These are phyloP conservation scores for Tubosaeta brunneosetosa DNA, from an alignment of 768 basidiomycete species.

Conservation along the genomic window DNA sequence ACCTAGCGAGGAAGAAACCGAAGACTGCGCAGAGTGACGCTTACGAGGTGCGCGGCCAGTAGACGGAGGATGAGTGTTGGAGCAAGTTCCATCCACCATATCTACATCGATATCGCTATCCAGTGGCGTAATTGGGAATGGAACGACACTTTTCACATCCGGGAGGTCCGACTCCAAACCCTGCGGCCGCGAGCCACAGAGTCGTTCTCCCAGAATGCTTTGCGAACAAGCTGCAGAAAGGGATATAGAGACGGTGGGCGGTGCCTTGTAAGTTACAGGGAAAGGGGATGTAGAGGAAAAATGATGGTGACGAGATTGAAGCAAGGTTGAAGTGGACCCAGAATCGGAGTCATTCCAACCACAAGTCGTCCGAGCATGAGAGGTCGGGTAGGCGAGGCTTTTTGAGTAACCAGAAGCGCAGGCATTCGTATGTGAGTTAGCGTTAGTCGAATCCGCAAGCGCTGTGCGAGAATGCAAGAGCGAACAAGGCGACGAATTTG, in stretches of 20 bases:
- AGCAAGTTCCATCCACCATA: constrained; percentile 27
- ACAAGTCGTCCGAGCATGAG: constrained; percentile 13
- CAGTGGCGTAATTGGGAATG: constrained; percentile 33
- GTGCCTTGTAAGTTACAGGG: constrained; percentile 29
- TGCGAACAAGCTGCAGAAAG: constrained; percentile 33
- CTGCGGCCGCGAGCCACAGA: constrained; percentile 2
- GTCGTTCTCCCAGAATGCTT: background rate
- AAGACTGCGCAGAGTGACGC: constrained; percentile 32
- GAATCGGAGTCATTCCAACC: constrained; percentile 7
- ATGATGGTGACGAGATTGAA: constrained; percentile 7
- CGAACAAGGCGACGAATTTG: background rate
- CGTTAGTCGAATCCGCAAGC: constrained; percentile 26
- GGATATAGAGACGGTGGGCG: constrained; percentile 37
- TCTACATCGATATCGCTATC: constrained; percentile 21
- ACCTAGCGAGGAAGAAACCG: constrained; percentile 21
- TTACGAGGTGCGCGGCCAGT: constrained; percentile 19
- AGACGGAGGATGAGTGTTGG: background rate
- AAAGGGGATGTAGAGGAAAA: constrained; percentile 15
- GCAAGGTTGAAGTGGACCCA: background rate
- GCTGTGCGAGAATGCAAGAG: constrained; percentile 13
- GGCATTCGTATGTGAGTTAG: constrained; percentile 4
- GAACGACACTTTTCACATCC: constrained; percentile 31
- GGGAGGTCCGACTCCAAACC: constrained; percentile 21
- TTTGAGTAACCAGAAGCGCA: constrained; percentile 7
- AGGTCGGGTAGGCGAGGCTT: constrained; percentile 14